Evolutionary conservation across 805 yeast species (phyloP), one percentile per base, ranked within the genome.

Genomic region (Pichia ethanolica): DNA sequence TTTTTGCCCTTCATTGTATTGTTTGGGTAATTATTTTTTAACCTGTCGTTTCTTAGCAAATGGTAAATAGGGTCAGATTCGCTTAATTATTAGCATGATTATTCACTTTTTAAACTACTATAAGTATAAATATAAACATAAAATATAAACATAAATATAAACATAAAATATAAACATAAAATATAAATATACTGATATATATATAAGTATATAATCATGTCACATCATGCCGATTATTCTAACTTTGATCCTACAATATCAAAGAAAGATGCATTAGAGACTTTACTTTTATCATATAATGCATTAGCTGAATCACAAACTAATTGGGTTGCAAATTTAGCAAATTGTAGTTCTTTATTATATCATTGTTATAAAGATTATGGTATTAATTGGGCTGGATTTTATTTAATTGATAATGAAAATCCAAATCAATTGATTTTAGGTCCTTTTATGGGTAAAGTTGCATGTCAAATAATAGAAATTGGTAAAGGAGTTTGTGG

Each of bases 381-480:
- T 0, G 57, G 59, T 6, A 86, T 90, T 10, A 91, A 91, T 64
- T 91, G 99, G 99, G 80, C 95, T 0, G 99, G 99, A 0, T 89
- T 93, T 64, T 91, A 91, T 59, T 78, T 86, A 1, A 56, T 72
- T 14, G 74, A 78, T 47, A 64, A 70, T 3, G 59, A 63, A 11
- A 63, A 60, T 28, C 44, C 57, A 1, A 43, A 63, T 1, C 80
- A 75, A 59, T 70, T 93, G 46, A 73, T 87, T 26, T 70, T 91
- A 37, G 99, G 95, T 0, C 99, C 99, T 12, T 91, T 91, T 66
- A 95, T 88, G 66, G 99, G 99, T 5, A 89, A 89, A 65, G 97
- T 91, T 3, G 98, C 98, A 0, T 91, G 99, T 60, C 98, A 93
- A 66, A 69, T 70, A 30, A 93, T 91, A 50, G 61, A 70, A 49